These are phyloP conservation scores for Ensete ventricosum DNA, from an alignment of 176 grass and related monocot species.

Conservation along the genomic window DNA sequence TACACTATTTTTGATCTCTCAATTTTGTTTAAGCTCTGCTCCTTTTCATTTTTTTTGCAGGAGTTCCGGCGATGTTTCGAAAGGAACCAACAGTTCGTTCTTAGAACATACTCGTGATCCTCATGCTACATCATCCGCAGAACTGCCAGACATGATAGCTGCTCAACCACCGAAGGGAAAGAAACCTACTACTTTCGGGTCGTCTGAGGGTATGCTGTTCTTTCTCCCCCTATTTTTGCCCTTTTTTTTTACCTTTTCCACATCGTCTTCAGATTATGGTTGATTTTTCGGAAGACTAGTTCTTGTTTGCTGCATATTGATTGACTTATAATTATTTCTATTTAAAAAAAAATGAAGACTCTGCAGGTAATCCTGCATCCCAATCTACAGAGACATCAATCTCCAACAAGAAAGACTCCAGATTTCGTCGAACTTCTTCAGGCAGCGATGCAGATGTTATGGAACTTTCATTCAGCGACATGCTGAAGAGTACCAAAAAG, in stretches of 20 bases:
- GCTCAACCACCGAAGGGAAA: slow-evolving; percentile 32
- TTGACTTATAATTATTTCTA: not conserved
- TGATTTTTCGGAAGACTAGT: too few relatives aligned
- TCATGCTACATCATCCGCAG: slow-evolving; percentile 20
- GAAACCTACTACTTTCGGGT: slow-evolving; percentile 26
- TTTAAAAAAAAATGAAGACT: slow-evolving; percentile 23
- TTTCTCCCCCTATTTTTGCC: not conserved
- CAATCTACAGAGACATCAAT: slow-evolving; percentile 27
- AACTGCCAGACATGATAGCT: slow-evolving; percentile 18
- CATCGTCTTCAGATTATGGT: too few relatives aligned
- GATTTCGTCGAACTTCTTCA: slow-evolving; percentile 25
- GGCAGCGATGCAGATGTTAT: slow-evolving; percentile 36
- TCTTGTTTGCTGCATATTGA: not conserved
- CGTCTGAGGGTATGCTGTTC: slow-evolving; percentile 43
- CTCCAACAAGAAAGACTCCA: slow-evolving; percentile 54
- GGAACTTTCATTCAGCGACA: slow-evolving; percentile 76
- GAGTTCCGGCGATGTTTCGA: slow-evolving; percentile 30
- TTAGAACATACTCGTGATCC: slow-evolving; percentile 33
- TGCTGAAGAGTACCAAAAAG: slow-evolving; percentile 88
- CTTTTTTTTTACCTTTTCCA: too few relatives aligned
- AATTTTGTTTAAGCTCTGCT: not conserved
- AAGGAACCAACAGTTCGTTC: slow-evolving; percentile 34
- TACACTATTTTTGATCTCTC: too few relatives aligned
- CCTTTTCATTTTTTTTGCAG: slow-evolving; percentile 25
- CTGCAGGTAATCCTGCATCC: not conserved